A percentile compares a stretch with the other conserved stretches of the same genome.
phyloP scores from a whole-genome alignment of 768 basidiomycete species.

The Lepiota subincarnata region DNA sequence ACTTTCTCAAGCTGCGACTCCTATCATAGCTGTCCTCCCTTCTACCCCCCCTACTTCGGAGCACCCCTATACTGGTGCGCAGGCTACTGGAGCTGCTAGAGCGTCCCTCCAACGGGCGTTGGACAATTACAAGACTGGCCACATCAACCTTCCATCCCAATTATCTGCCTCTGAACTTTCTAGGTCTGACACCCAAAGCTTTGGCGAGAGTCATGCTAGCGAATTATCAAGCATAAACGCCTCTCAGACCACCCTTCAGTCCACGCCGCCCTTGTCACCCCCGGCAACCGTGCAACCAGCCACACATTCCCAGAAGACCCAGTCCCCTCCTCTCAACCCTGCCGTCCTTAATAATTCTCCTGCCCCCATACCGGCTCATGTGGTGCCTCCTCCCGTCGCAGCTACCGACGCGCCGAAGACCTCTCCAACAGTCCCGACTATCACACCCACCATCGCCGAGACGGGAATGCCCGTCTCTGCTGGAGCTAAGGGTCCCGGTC shows the following conservation, averaged over 20 bases:
- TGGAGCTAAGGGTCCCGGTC: slow-evolving; percentile 57
- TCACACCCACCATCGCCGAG: slow-evolving; percentile 65
- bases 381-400: slow-evolving; percentile 15
- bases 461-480: slow-evolving; percentile 70
- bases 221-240: slow-evolving; percentile 61
- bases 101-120: slow-evolving; percentile 75
- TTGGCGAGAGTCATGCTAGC: slow-evolving; percentile 77
- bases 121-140: slow-evolving; percentile 73
- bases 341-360: slow-evolving; percentile 36
- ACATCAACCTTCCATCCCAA: slow-evolving; percentile 47
- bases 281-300: slow-evolving; percentile 15
- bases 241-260: slow-evolving; percentile 17
- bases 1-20: slow-evolving; percentile 64
- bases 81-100: slow-evolving; percentile 63
- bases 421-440: slow-evolving; percentile 13
- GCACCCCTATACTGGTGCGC: slow-evolving; percentile 57
- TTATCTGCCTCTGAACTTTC: slow-evolving; percentile 50
- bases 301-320: slow-evolving; percentile 3
- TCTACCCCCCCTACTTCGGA: slow-evolving; percentile 55
- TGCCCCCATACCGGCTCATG: slow-evolving; percentile 27
- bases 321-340: slow-evolving; percentile 29
- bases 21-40: slow-evolving; percentile 61
- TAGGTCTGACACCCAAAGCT: slow-evolving; percentile 73
- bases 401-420: slow-evolving; percentile 11
- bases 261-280: slow-evolving; percentile 20